Percentiles rank a stretch among this genome's conserved stretches.
These are phyloP conservation scores for Penicillium malachiteum DNA, from an alignment of 495 filamentous ascomycete genomes.

Conservation along the genomic window DNA sequence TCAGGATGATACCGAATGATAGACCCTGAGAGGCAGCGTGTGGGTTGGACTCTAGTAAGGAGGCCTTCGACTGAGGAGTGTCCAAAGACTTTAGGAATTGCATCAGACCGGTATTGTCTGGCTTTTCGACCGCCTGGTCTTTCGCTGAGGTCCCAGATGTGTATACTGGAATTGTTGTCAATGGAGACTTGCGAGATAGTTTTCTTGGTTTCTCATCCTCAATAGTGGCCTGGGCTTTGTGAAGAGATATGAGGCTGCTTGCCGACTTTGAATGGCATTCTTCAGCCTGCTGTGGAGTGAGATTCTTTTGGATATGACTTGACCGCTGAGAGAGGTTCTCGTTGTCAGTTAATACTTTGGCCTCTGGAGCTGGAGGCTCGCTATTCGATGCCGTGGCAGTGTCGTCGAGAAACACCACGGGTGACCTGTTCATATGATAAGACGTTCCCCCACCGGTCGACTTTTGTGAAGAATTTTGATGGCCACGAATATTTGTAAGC, in stretches of 20 bases:
- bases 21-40: constrained; percentile 12
- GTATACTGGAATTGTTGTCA: constrained; percentile 30
- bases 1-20: constrained; percentile 23
- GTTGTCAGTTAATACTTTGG: constrained; percentile 23
- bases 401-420: constrained; percentile 28
- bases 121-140: too few species aligned
- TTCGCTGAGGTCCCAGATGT: constrained; percentile 3
- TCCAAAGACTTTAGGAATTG: constrained; percentile 20
- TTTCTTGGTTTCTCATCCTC: background rate
- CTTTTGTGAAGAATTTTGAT: background rate
- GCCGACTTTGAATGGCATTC: too few species aligned
- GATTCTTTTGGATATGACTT: constrained; percentile 6
- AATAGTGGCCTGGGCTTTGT: background rate
- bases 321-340: constrained; percentile 25
- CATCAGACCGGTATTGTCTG: constrained; percentile 1
- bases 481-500: background rate
- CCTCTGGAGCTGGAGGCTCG: background rate
- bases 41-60: constrained; percentile 26
- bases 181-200: constrained; percentile 16
- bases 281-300: background rate
- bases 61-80: constrained; percentile 1
- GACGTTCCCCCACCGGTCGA: too few species aligned
- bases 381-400: background rate
- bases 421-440: background rate
- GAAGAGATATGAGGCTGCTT: background rate